Percentiles rank a stretch among this genome's conserved stretches.
Evolutionary conservation across 345 rosid species (phyloP).

Genomic region (rapeseed (Brassica napus)): Da-Ae NC_063437.1:20673001-20673500

Average conservation of each 20-base stretch:
- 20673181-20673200: constrained; percentile 18
- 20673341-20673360: no score
- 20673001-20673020: constrained; percentile 45
- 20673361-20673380: no score
- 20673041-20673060: constrained; percentile 27
- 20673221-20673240: constrained; percentile 40
- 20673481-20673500: no score
- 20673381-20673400: no score
- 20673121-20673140: constrained; percentile 65
- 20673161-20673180: constrained; percentile 49
- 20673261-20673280: constrained; percentile 18
- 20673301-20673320: background rate
- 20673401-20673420: no score
- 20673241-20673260: constrained; percentile 23
- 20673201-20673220: constrained; percentile 59
- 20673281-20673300: background rate
- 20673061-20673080: constrained; percentile 47
- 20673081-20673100: constrained; percentile 46
- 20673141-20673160: constrained; percentile 84
- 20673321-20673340: no score
- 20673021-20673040: constrained; percentile 61
- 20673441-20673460: no score
- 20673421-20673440: no score
- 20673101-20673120: constrained; percentile 49
- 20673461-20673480: no score